phyloP scores from a whole-genome alignment of 169 alveolate genomes.

The Eimeria acervulina region DNA sequence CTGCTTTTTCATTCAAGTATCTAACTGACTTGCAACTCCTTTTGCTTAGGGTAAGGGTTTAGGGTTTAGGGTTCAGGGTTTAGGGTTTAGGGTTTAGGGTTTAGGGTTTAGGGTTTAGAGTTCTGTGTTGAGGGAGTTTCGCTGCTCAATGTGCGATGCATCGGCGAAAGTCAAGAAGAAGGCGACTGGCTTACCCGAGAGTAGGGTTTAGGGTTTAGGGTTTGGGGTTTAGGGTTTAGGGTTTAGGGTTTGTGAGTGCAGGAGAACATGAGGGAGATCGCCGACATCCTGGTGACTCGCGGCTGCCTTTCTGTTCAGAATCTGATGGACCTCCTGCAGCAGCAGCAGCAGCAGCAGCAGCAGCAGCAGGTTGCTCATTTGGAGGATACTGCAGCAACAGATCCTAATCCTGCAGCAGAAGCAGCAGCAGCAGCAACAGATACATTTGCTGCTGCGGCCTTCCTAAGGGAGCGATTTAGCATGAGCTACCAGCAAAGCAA shows the following conservation, averaged over 20 bases:
- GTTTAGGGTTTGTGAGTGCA: background rate
- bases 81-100: too few relatives aligned
- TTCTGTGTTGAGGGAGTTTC: too few relatives aligned
- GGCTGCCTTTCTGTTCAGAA: background rate
- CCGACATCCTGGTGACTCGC: background rate
- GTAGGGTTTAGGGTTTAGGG: slow-evolving; percentile 7
- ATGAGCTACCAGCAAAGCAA: background rate
- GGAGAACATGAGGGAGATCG: background rate
- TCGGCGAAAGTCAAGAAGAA: too few relatives aligned
- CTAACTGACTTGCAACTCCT: too few relatives aligned
- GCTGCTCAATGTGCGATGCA: too few relatives aligned
- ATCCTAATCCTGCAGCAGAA: background rate
- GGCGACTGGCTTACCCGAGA: background rate
- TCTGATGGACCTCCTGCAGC: background rate
- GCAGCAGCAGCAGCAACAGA: background rate
- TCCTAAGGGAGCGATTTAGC: background rate
- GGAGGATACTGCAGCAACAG: background rate
- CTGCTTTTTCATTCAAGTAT: too few relatives aligned
- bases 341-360: slow-evolving; percentile 26
- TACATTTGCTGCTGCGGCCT: background rate
- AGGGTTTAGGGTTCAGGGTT: too few relatives aligned
- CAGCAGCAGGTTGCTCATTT: background rate
- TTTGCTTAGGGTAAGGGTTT: too few relatives aligned
- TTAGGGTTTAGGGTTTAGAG: too few relatives aligned
- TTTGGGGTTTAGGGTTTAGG: slow-evolving; percentile 18